A percentile compares a stretch with the other conserved stretches of the same genome.
Conservation (phyloP, 164 flowering plant genomes). For the Annona squamosa region DNA sequence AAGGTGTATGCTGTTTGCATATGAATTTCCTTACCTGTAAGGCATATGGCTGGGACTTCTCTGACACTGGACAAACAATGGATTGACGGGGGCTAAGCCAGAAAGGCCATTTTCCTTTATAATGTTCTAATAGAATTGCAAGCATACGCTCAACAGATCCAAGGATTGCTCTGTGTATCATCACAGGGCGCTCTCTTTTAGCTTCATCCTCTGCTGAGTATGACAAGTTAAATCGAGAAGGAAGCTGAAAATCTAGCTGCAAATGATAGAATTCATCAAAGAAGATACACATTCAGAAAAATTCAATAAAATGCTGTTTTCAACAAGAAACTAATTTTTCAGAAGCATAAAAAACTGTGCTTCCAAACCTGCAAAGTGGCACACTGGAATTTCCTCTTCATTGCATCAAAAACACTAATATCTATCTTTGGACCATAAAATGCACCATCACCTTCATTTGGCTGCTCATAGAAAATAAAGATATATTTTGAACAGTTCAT, state of each 20-base stretch:
- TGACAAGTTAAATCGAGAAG: conserved; percentile 70
- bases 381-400: conserved; percentile 93
- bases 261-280: conserved; percentile 15
- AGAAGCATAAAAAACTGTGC: not conserved
- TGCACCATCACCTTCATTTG: conserved; percentile 98
- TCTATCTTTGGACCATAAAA: conserved; percentile 99
- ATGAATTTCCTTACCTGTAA: conserved; percentile 34
- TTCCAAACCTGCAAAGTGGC: conserved; percentile 84
- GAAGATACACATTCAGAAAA: not conserved
- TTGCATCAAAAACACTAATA: conserved; percentile 89
- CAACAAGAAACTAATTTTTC: not conserved
- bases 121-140: conserved; percentile 94
- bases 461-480: conserved; percentile 27
- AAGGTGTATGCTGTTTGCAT: too few relatives aligned
- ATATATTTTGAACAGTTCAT: not conserved
- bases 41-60: conserved; percentile 79
- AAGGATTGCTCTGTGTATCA: conserved; percentile 93
- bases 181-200: conserved; percentile 85
- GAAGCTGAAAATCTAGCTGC: conserved; percentile 98
- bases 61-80: conserved; percentile 91
- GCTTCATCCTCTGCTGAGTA: conserved; percentile 97
- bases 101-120: conserved; percentile 98
- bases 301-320: too few relatives aligned
- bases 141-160: conserved; percentile 99
- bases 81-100: conserved; percentile 99